Conservation (phyloP, 2,329 filamentous ascomycete species). For the Diaporthe citri region DNA sequence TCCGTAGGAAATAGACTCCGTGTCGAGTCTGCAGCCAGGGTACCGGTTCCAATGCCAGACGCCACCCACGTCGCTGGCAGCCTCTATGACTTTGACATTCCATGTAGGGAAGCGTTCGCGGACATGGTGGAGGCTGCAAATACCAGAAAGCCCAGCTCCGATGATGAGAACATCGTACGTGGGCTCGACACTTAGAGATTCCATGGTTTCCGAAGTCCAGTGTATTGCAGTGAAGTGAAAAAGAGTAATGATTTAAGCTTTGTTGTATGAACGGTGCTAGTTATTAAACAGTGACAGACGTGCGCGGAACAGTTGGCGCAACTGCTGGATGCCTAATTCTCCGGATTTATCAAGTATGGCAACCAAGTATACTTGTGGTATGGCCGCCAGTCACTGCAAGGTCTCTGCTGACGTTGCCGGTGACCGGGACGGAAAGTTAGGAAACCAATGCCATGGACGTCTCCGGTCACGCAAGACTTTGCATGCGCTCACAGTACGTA, state of each 20-base stretch:
- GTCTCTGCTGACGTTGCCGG: background rate
- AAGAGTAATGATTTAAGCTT: background rate
- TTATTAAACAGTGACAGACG: background rate
- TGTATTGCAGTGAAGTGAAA: background rate
- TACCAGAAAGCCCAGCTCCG: conserved; percentile 51
- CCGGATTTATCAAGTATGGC: background rate
- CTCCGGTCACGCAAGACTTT: background rate
- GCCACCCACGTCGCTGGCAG: conserved; percentile 13
- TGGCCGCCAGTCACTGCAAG: background rate
- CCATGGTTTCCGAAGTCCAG: background rate
- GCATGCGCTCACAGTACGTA: background rate
- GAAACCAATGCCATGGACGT: background rate
- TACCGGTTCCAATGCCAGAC: conserved; percentile 20
- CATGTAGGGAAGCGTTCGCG: background rate
- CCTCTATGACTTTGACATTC: conserved; percentile 10
- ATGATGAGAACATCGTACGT: conserved; percentile 41
- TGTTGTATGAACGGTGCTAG: too few species aligned
- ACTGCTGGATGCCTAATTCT: background rate
- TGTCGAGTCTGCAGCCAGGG: conserved; percentile 13
- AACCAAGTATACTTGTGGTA: background rate
- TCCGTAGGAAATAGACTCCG: conserved; percentile 2
- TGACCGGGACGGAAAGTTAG: background rate
- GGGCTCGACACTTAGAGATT: background rate
- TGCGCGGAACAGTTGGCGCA: background rate
- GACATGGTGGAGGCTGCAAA: conserved; percentile 40